These are phyloP conservation scores for Fusarium tjaetaba DNA, from an alignment of 2,329 filamentous ascomycete species.

Conservation along the genomic window DNA sequence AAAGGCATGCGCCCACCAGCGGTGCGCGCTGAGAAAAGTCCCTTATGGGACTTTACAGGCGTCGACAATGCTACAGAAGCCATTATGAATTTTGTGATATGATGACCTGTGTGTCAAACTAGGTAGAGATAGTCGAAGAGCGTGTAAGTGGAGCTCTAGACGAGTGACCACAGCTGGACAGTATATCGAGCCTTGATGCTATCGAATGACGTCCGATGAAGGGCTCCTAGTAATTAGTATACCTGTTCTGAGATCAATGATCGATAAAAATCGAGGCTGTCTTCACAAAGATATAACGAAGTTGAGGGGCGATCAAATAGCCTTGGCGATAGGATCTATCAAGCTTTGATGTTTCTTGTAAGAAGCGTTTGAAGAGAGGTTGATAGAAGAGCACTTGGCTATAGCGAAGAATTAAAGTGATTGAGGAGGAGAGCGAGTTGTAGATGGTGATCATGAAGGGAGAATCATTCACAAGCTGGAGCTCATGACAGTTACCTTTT, in stretches of 20 bases:
- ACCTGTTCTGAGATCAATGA: slow-evolving; percentile 53
- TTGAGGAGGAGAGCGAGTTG: slow-evolving; percentile 28
- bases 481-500: slow-evolving; percentile 51
- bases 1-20: slow-evolving; percentile 95
- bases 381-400: slow-evolving; percentile 37
- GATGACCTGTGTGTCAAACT: slow-evolving; percentile 17
- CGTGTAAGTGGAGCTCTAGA: slow-evolving; percentile 47
- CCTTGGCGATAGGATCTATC: slow-evolving; percentile 61
- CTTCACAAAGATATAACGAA: slow-evolving; percentile 53
- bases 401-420: slow-evolving; percentile 16
- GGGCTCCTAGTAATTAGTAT: slow-evolving; percentile 66
- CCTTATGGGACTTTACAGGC: slow-evolving; percentile 93
- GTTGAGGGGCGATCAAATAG: slow-evolving; percentile 61
- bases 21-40: slow-evolving; percentile 90
- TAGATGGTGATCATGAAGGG: slow-evolving; percentile 40
- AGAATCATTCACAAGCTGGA: slow-evolving; percentile 25
- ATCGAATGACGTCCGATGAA: slow-evolving; percentile 66
- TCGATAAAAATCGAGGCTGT: slow-evolving; percentile 59
- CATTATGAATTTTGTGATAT: slow-evolving; percentile 67
- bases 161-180: slow-evolving; percentile 60
- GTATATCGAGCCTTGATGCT: slow-evolving; percentile 51
- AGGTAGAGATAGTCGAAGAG: slow-evolving; percentile 8
- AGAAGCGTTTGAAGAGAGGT: slow-evolving; percentile 36
- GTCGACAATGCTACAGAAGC: slow-evolving; percentile 84
- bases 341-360: slow-evolving; percentile 49